These are phyloP conservation scores for Penicillium ochrochloron DNA, from an alignment of 495 filamentous ascomycete genomes.

Conservation along the genomic window DNA sequence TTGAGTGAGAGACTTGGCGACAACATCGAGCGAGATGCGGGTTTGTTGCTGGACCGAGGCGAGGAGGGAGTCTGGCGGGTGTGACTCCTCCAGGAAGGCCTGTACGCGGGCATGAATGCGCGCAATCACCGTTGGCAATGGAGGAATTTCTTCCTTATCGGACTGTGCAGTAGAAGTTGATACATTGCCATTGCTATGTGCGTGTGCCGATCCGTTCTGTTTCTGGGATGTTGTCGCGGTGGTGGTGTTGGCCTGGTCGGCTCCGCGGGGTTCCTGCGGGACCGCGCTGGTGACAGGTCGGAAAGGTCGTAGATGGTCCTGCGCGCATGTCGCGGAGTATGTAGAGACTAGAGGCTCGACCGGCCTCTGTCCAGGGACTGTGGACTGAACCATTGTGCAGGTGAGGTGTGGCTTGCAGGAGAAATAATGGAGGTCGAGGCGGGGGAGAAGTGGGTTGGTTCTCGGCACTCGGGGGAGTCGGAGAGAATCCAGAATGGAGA, in stretches of 20 bases:
- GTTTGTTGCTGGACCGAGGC: conserved; percentile 73
- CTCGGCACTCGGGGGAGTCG: conserved; percentile 25
- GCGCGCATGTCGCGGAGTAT: conserved; percentile 14
- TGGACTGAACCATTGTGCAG: conserved; percentile 24
- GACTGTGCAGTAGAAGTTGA: background rate
- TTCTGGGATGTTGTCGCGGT: conserved; percentile 13
- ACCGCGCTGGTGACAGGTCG: conserved; percentile 2
- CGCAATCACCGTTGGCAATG: conserved; percentile 56
- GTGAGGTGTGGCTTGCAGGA: conserved; percentile 10
- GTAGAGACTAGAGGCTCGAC: conserved; percentile 3
- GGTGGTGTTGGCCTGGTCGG: conserved; percentile 8
- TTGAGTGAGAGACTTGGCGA: conserved; percentile 68
- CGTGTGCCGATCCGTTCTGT: conserved; percentile 19
- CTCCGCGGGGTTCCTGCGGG: conserved; percentile 22
- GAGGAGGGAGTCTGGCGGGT: conserved; percentile 59
- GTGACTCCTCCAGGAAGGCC: conserved; percentile 67
- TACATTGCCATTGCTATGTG: conserved; percentile 13
- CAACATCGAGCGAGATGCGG: conserved; percentile 68
- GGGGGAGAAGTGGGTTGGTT: conserved; percentile 24
- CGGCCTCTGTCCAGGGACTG: conserved; percentile 5
- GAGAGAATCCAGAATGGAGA: conserved; percentile 25
- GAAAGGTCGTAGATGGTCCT: conserved; percentile 29
- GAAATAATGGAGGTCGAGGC: conserved; percentile 21
- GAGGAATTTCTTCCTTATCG: conserved; percentile 16
- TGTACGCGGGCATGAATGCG: conserved; percentile 66